These are phyloP conservation scores for Somion occarium DNA, from an alignment of 1,284 basidiomycete genomes.

Conservation along the genomic window DNA sequence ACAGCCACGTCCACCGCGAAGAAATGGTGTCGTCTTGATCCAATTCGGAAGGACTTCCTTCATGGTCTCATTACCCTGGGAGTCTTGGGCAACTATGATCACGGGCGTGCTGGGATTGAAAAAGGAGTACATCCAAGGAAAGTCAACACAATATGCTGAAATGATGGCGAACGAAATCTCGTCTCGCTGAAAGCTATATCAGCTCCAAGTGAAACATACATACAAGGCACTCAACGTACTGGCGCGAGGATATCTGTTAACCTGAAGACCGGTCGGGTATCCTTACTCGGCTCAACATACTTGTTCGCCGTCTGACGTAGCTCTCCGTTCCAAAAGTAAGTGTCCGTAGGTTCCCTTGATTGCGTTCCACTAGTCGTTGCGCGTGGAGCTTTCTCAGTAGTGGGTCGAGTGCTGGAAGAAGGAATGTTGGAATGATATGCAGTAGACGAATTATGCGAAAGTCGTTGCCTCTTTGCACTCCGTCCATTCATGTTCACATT, in stretches of 20 bases:
- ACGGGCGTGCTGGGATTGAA: constrained; percentile 65
- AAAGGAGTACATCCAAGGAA: constrained; percentile 65
- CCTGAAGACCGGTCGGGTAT: constrained; percentile 56
- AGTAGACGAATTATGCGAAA: constrained; percentile 32
- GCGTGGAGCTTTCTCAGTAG: neutral
- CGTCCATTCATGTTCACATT: constrained; percentile 27
- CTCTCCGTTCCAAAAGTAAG: constrained; percentile 67
- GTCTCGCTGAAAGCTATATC: constrained; percentile 40
- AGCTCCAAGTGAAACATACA: neutral
- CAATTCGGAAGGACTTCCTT: constrained; percentile 67
- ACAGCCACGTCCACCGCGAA: constrained; percentile 60
- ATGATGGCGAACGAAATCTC: constrained; percentile 67
- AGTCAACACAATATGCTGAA: constrained; percentile 60
- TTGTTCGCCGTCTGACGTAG: constrained; percentile 67
- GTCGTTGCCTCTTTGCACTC: constrained; percentile 45
- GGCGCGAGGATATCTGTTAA: constrained; percentile 61
- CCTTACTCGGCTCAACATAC: constrained; percentile 51
- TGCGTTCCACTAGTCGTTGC: too few relatives aligned
- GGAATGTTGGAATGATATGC: constrained; percentile 19
- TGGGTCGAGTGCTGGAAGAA: constrained; percentile 14
- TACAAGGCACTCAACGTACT: constrained; percentile 32
- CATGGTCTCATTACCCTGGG: constrained; percentile 38
- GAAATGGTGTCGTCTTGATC: constrained; percentile 62
- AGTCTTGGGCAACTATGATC: constrained; percentile 55
- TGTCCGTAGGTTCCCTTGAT: too few relatives aligned